Conservation (phyloP, 495 filamentous ascomycete genomes). For the Penicillium coprophilum region DNA sequence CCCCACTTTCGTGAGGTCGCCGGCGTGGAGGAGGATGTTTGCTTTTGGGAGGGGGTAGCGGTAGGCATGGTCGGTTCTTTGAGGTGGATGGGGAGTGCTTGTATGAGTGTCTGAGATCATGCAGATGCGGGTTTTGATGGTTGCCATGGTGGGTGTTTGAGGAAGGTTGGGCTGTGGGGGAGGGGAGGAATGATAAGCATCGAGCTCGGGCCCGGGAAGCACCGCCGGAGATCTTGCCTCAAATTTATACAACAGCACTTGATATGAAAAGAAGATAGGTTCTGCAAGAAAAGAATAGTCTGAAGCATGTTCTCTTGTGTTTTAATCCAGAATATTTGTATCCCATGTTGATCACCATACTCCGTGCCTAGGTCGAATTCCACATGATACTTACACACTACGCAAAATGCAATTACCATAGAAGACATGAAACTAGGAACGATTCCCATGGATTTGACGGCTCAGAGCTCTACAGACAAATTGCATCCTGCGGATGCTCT, state of each 20-base stretch:
- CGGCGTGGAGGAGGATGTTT: slow-evolving; percentile 71
- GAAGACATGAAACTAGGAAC: slow-evolving; percentile 34
- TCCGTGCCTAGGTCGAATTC: too few species aligned
- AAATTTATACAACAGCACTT: too few species aligned
- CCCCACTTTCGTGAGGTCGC: slow-evolving; percentile 69
- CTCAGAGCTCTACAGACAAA: slow-evolving; percentile 47
- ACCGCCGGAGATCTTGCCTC: neutral
- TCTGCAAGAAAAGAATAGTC: neutral
- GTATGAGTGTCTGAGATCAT: slow-evolving; percentile 67
- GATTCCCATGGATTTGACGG: slow-evolving; percentile 43
- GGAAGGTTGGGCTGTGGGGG: neutral
- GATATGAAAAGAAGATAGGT: neutral
- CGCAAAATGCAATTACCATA: slow-evolving; percentile 8
- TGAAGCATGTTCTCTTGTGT: neutral
- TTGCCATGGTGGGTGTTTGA: slow-evolving; percentile 18
- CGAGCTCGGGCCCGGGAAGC: neutral
- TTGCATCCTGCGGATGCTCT: slow-evolving; percentile 44
- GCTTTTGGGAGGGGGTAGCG: slow-evolving; percentile 51
- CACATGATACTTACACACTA: neutral
- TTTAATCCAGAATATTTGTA: neutral
- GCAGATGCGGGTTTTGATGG: slow-evolving; percentile 51
- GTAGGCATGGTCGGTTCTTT: slow-evolving; percentile 35
- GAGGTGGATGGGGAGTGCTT: slow-evolving; percentile 28
- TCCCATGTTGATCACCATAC: too few species aligned
- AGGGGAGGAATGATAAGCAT: neutral